Conservation (phyloP, 495 filamentous ascomycete genomes). For the Penicillium antarcticum region DNA sequence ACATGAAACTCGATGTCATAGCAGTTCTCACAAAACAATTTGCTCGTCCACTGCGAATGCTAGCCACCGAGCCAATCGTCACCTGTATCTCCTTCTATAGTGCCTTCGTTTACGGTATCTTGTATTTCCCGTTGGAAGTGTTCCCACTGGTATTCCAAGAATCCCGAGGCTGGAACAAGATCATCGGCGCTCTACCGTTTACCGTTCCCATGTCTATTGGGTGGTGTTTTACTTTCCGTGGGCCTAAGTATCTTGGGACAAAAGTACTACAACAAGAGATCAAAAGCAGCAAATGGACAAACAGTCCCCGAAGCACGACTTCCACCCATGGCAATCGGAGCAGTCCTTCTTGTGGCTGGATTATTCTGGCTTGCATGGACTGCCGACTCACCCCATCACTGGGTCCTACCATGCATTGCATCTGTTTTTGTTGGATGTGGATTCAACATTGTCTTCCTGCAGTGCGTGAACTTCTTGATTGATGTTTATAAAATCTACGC, state of each 20-base stretch:
- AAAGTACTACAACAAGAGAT: slow-evolving; percentile 21
- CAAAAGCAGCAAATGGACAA: slow-evolving; percentile 12
- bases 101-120: slow-evolving; percentile 30
- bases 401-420: slow-evolving; percentile 19
- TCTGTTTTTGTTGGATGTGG: slow-evolving; percentile 29
- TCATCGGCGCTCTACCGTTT: slow-evolving; percentile 27
- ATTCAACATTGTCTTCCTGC: slow-evolving; percentile 35
- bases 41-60: slow-evolving; percentile 33
- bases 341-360: slow-evolving; percentile 42
- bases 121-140: slow-evolving; percentile 31
- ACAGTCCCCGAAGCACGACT: slow-evolving; percentile 32
- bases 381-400: slow-evolving; percentile 21
- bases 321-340: slow-evolving; percentile 48
- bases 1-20: slow-evolving; percentile 30
- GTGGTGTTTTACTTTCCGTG: slow-evolving; percentile 25
- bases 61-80: slow-evolving; percentile 41
- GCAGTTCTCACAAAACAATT: slow-evolving; percentile 33
- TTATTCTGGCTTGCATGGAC: slow-evolving; percentile 47
- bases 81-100: slow-evolving; percentile 36
- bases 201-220: slow-evolving; percentile 28
- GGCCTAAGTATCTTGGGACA: slow-evolving; percentile 25
- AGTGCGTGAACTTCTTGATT: slow-evolving; percentile 39
- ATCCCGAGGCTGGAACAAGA: slow-evolving; percentile 19
- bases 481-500: slow-evolving; percentile 34
- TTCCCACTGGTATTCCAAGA: slow-evolving; percentile 34